Evolutionary conservation across 306 rosid species (phyloP).

Genomic region (Prinsepia uniflora): DNA sequence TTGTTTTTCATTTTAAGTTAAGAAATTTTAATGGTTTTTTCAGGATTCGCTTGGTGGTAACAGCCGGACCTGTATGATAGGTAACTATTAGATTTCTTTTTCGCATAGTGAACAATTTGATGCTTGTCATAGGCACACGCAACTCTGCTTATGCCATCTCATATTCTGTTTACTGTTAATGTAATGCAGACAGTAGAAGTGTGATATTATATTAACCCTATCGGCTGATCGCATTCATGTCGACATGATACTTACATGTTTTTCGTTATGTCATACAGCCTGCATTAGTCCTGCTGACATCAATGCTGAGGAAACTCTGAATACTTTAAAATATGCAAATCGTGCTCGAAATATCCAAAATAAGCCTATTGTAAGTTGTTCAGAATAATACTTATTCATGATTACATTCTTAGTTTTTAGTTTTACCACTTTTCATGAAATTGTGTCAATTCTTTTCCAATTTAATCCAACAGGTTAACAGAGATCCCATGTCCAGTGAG

Average conservation of each 20-base stretch:
- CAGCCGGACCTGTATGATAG: slow-evolving; percentile 99
- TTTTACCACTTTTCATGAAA: slow-evolving; percentile 13
- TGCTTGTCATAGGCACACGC: not conserved
- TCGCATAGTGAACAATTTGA: not conserved
- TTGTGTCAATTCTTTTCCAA: slow-evolving; percentile 17
- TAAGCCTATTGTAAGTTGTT: slow-evolving; percentile 88
- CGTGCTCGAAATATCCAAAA: slow-evolving; percentile 98
- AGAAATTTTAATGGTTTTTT: slow-evolving; percentile 31
- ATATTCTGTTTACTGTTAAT: not conserved
- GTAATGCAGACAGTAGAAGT: not conserved
- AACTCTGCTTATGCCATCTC: not conserved
- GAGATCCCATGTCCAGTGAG: slow-evolving; percentile 98
- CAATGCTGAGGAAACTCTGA: slow-evolving; percentile 98
- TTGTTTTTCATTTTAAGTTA: slow-evolving; percentile 7
- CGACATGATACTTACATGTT: slow-evolving; percentile 2
- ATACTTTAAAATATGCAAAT: slow-evolving; percentile 97
- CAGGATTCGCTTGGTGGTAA: slow-evolving; percentile 99
- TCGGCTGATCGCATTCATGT: not conserved
- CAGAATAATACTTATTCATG: slow-evolving; percentile 7
- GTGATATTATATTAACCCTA: not conserved
- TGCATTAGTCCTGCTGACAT: slow-evolving; percentile 99
- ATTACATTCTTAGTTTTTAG: slow-evolving; percentile 1
- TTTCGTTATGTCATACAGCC: slow-evolving; percentile 52
- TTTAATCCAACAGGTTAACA: slow-evolving; percentile 54
- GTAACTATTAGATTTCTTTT: slow-evolving; percentile 35